phyloP scores from a whole-genome alignment of 179 eudicot species.

The Silene coronaria region DNA sequence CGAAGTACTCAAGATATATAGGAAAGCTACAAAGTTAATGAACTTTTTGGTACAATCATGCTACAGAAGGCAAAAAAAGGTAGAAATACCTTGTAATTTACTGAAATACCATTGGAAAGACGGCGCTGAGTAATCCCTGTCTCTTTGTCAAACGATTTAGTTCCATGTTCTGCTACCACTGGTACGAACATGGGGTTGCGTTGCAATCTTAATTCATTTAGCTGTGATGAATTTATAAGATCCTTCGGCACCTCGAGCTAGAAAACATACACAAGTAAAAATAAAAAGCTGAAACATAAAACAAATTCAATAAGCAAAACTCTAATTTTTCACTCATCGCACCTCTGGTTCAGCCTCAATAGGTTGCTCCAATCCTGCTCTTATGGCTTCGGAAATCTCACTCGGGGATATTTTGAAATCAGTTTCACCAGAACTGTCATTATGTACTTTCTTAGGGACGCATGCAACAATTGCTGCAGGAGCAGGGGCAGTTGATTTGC shows the following conservation, averaged over 20 bases:
- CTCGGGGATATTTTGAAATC: slow-evolving; percentile 63
- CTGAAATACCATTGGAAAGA: slow-evolving; percentile 90
- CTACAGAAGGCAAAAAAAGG: slow-evolving; percentile 5
- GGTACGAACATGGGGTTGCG: slow-evolving; percentile 61
- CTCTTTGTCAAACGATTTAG: slow-evolving; percentile 60
- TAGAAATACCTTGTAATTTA: slow-evolving; percentile 77
- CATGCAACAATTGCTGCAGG: slow-evolving; percentile 99
- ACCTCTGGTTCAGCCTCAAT: slow-evolving; percentile 99
- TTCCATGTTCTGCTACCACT: slow-evolving; percentile 26
- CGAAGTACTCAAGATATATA: neutral
- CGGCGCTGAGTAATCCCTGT: slow-evolving; percentile 83
- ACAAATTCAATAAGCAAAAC: neutral
- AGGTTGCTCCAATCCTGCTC: slow-evolving; percentile 74
- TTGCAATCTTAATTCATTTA: slow-evolving; percentile 51
- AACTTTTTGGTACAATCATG: neutral
- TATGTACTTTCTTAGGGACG: slow-evolving; percentile 80
- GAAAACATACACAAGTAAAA: slow-evolving; percentile 15
- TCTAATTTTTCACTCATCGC: slow-evolving; percentile 5
- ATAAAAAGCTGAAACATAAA: neutral
- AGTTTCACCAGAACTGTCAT: slow-evolving; percentile 71
- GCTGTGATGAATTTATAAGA: slow-evolving; percentile 54
- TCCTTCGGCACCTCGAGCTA: slow-evolving; percentile 99
- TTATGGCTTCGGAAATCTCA: slow-evolving; percentile 84
- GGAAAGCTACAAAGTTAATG: neutral
- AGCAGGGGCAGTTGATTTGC: slow-evolving; percentile 81